A percentile compares a stretch with the other conserved stretches of the same genome.
Conservation (phyloP, 2,329 filamentous ascomycete species). For the Colletotrichum neosansevieriae region DNA sequence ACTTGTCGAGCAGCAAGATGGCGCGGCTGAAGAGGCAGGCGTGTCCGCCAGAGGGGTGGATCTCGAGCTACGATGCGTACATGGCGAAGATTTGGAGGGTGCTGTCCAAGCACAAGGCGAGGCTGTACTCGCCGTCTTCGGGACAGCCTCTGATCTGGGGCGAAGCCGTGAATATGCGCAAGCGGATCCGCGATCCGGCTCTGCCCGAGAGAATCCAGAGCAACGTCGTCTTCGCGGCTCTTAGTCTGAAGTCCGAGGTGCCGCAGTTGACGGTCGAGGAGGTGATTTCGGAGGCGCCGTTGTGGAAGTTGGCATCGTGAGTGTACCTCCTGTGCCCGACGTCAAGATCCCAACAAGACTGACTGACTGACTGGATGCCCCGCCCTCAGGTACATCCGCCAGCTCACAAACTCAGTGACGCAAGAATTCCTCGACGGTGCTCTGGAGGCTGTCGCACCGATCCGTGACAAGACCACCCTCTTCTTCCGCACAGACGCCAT, state of each 20-base stretch:
- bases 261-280: constrained; percentile 48
- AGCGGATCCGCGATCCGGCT: constrained; percentile 50
- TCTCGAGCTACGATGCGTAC: constrained; percentile 60
- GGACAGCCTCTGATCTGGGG: constrained; percentile 47
- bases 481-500: constrained; percentile 50
- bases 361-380: constrained; percentile 33
- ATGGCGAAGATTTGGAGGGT: constrained; percentile 56
- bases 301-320: constrained; percentile 51
- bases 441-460: constrained; percentile 48
- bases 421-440: constrained; percentile 47
- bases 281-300: constrained; percentile 49
- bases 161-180: constrained; percentile 55
- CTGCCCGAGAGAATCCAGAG: constrained; percentile 50
- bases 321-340: neutral
- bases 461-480: constrained; percentile 53
- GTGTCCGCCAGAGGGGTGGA: constrained; percentile 49
- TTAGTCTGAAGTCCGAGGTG: constrained; percentile 45
- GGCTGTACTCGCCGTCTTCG: constrained; percentile 50
- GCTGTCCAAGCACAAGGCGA: constrained; percentile 50
- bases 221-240: constrained; percentile 49
- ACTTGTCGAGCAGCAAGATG: constrained; percentile 58
- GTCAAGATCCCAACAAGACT: neutral
- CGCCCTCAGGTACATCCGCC: constrained; percentile 12
- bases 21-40: constrained; percentile 54
- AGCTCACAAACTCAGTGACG: constrained; percentile 51